Base-by-base conservation (phyloP, 2,329 filamentous ascomycete genomes). In the Penicillium sp. region DNA sequence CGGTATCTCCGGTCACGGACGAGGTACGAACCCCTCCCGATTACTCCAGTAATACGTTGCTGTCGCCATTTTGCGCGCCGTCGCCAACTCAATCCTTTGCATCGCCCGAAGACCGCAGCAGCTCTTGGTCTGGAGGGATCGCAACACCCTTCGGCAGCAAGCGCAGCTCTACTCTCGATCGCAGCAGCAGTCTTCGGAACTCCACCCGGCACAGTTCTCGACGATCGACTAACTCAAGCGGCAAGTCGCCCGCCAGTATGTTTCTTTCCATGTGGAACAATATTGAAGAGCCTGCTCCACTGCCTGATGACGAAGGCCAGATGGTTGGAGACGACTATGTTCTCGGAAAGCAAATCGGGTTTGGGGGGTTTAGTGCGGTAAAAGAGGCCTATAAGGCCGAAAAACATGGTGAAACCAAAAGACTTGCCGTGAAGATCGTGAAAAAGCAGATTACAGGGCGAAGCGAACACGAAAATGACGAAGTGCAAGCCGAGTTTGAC, bases 241-340 rank as follows among this genome's bases (percentile, higher is more conserved):
- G 80, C 53, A 83, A 82, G 68, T 86, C 84, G 6, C 83, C 83
- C 1, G 84, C 84, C 13, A 82, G 81, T 45, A 80, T 79, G 19
- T 86, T 84, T 61, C 73, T 86, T 25, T 81, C 82, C n/a, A 78
- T 80, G 65, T 85, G 80, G 75, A 77, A 73, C 50, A 73, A 66
- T 55, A 68, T 58, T 53, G 78, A 67, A 52, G 77, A 74, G 56
- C 69, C 68, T 65, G 75, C 68, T 51, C 74, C 67, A 61, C 78
- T 85, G 58, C 85, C 84, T 13, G 86, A 89, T 66, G 84, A 87
- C 48, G 86, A 88, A 74, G 86, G 86, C 3, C 85, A 88, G 68
- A 82, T 86, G 58, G 83, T 89, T 46, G 86, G 85, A 41, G 80
- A 82, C 51, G 84, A 87, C 60, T 89, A 88, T 69, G 84, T 89